Percentiles rank a stretch among this genome's conserved stretches.
Evolutionary conservation across 306 rosid genomes (phyloP).

Genomic region (Gastrolobium villosum): DNA sequence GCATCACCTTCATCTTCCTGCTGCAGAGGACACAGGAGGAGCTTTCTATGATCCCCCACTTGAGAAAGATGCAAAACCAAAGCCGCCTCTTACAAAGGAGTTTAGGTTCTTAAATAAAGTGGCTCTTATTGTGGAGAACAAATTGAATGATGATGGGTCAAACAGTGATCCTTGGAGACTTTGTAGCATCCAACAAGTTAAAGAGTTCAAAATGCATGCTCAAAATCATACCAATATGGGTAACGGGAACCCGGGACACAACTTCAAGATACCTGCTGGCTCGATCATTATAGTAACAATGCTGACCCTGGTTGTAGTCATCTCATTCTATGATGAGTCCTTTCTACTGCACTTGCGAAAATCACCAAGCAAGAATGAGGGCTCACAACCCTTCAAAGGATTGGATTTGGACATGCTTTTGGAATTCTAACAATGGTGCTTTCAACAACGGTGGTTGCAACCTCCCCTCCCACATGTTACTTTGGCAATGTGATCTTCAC

Average conservation of each 20-base stretch:
- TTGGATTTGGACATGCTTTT: slow-evolving; percentile 35
- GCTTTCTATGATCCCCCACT: slow-evolving; percentile 54
- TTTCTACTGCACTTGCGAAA: slow-evolving; percentile 25
- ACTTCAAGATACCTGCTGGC: slow-evolving; percentile 40
- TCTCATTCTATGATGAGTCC: slow-evolving; percentile 40
- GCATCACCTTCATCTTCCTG: slow-evolving; percentile 50
- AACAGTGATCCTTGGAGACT: slow-evolving; percentile 52
- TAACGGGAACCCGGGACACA: slow-evolving; percentile 22
- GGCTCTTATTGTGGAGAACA: slow-evolving; percentile 48
- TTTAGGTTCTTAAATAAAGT: slow-evolving; percentile 63
- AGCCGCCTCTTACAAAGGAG: slow-evolving; percentile 56
- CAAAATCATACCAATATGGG: slow-evolving; percentile 55
- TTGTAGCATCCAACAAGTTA: slow-evolving; percentile 62
- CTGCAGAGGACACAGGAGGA: not conserved
- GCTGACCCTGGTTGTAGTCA: slow-evolving; percentile 11
- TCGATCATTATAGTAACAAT: slow-evolving; percentile 31
- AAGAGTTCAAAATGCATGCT: slow-evolving; percentile 55
- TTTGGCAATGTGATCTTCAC: no score
- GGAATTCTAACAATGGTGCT: no score
- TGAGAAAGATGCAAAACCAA: slow-evolving; percentile 36
- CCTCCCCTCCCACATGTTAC: no score
- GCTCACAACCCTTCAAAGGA: slow-evolving; percentile 42
- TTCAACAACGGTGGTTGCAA: slow-evolving; percentile 10
- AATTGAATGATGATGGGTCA: slow-evolving; percentile 48
- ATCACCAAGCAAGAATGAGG: slow-evolving; percentile 49